Evolutionary conservation across 2,329 filamentous ascomycete species (phyloP).

Genomic region (Trichophyton benhamiae): DNA sequence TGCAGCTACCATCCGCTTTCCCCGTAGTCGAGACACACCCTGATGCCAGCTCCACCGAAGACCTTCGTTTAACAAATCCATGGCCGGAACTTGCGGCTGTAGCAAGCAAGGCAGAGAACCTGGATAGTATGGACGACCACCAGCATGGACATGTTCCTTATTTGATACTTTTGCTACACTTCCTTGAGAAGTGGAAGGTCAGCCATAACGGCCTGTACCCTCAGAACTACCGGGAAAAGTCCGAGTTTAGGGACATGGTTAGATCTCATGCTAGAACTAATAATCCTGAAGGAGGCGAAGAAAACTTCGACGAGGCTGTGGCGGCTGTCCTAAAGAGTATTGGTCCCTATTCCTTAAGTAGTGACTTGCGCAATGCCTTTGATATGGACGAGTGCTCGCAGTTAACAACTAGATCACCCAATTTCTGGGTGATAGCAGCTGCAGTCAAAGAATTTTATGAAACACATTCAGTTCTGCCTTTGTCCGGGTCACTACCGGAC

Average conservation of each 20-base stretch:
- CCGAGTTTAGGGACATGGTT: slow-evolving; percentile 62
- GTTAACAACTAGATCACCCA: slow-evolving; percentile 39
- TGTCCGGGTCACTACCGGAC: slow-evolving; percentile 80
- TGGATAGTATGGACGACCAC: slow-evolving; percentile 60
- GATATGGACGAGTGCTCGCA: slow-evolving; percentile 50
- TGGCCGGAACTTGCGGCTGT: slow-evolving; percentile 72
- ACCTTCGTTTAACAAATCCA: slow-evolving; percentile 70
- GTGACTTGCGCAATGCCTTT: slow-evolving; percentile 65
- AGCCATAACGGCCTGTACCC: slow-evolving; percentile 57
- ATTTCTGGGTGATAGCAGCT: slow-evolving; percentile 81
- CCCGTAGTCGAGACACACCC: slow-evolving; percentile 95
- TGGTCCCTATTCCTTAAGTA: slow-evolving; percentile 53
- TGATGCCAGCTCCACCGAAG: slow-evolving; percentile 69
- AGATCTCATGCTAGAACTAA: slow-evolving; percentile 53
- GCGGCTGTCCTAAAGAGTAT: slow-evolving; percentile 82
- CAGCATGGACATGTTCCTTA: slow-evolving; percentile 89
- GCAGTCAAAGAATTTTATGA: slow-evolving; percentile 68
- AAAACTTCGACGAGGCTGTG: slow-evolving; percentile 91
- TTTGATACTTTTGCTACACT: slow-evolving; percentile 68
- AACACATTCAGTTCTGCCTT: slow-evolving; percentile 59
- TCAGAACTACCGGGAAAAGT: slow-evolving; percentile 71
- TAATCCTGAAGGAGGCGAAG: slow-evolving; percentile 76
- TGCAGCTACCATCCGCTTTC: slow-evolving; percentile 64
- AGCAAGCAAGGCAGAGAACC: slow-evolving; percentile 49
- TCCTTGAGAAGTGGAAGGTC: slow-evolving; percentile 67